Conservation (phyloP, 2,329 filamentous ascomycete species). For the Pseudogymnoascus sp. region DNA sequence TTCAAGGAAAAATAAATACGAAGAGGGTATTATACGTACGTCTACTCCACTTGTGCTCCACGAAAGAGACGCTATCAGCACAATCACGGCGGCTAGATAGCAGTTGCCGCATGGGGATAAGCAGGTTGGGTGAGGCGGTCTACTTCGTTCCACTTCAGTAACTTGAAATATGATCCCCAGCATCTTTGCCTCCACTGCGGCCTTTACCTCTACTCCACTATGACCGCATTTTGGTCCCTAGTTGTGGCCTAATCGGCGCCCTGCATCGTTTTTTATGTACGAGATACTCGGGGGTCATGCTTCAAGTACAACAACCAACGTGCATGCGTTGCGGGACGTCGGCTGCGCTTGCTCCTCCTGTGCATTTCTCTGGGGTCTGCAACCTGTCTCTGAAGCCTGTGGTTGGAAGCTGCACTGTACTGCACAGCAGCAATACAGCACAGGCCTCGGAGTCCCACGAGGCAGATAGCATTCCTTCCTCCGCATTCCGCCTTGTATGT, state of each 20-base stretch:
- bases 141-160: background rate
- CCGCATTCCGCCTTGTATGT: conserved; percentile 2
- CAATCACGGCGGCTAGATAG: conserved; percentile 1
- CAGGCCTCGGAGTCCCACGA: background rate
- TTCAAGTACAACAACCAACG: background rate
- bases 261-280: background rate
- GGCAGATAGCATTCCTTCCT: conserved; percentile 1
- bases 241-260: background rate
- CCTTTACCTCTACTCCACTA: background rate
- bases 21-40: background rate
- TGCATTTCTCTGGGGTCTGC: conserved; percentile 1
- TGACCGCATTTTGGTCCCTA: conserved; percentile 2
- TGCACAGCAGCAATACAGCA: background rate
- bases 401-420: background rate
- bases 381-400: background rate
- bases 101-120: background rate
- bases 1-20: background rate
- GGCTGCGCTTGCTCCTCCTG: background rate
- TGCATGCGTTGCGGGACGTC: background rate
- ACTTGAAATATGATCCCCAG: background rate
- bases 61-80: background rate
- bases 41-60: background rate
- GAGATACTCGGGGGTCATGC: background rate
- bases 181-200: background rate
- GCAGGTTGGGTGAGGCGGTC: background rate